A percentile compares a stretch with the other conserved stretches of the same genome.
These are phyloP conservation scores for Mucor mucedo DNA, from an alignment of 371 early-diverging fungal species.

Conservation along the genomic window DNA sequence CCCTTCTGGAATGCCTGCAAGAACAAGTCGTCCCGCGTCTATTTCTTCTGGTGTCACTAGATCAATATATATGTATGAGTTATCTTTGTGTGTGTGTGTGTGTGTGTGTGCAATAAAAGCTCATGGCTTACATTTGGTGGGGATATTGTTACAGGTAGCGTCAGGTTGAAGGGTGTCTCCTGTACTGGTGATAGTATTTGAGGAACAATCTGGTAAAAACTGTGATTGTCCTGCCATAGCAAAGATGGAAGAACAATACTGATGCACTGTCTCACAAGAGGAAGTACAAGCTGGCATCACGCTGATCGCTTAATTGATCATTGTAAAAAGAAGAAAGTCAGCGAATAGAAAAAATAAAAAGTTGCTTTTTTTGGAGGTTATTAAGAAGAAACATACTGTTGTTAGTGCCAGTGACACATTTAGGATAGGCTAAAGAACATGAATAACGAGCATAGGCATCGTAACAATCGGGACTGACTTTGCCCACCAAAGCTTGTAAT, in stretches of 20 bases:
- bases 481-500: conserved; percentile 2
- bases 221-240: conserved; percentile 3
- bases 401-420: conserved; percentile 23
- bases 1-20: conserved; percentile 24
- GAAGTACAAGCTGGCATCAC: conserved; percentile 24
- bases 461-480: conserved; percentile 23
- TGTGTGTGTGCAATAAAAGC: not conserved
- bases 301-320: conserved; percentile 7
- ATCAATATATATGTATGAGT: not conserved
- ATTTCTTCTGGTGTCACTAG: conserved; percentile 24
- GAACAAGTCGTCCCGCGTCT: conserved; percentile 12
- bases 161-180: conserved; percentile 17
- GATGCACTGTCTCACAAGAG: conserved; percentile 14
- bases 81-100: not conserved
- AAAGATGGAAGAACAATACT: conserved; percentile 14
- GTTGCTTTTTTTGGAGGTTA: too few species aligned
- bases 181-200: conserved; percentile 9
- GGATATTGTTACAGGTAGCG: conserved; percentile 26
- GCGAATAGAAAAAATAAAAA: not conserved
- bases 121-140: conserved; percentile 20
- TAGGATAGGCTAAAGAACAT: conserved; percentile 32
- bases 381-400: conserved; percentile 7
- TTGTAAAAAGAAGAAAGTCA: not conserved
- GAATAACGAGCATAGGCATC: conserved; percentile 28
- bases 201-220: conserved; percentile 22